Percentiles rank a stretch among this genome's conserved stretches.
Conservation (phyloP, 805 yeast genomes). For the Sugiyamaella chiloensis region DNA sequence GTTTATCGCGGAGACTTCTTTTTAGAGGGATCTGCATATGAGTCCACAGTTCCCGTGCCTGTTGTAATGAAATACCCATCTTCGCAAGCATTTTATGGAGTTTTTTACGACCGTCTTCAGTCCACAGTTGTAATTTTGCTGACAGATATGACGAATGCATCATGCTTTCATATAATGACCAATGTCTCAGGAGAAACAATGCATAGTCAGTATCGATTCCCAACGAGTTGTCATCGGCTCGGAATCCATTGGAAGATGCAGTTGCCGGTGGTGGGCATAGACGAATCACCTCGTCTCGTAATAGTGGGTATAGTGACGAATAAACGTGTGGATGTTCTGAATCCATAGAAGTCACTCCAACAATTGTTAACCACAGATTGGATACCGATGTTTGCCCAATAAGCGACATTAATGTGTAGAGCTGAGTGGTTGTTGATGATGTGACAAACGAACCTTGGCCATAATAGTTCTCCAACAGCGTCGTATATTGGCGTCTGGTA, state of each 20-base stretch:
- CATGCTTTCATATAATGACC: slow-evolving; percentile 90
- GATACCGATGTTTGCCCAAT: slow-evolving; percentile 75
- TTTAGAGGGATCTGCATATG: slow-evolving; percentile 83
- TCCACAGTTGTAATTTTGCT: slow-evolving; percentile 83
- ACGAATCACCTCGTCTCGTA: slow-evolving; percentile 80
- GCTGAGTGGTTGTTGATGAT: slow-evolving; percentile 72
- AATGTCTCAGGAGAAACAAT: slow-evolving; percentile 81
- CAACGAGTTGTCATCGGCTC: slow-evolving; percentile 39
- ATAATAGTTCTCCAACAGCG: slow-evolving; percentile 69
- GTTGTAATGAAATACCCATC: slow-evolving; percentile 88
- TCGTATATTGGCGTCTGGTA: slow-evolving; percentile 35
- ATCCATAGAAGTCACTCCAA: slow-evolving; percentile 84
- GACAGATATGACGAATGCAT: slow-evolving; percentile 88
- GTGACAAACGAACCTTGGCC: slow-evolving; percentile 75
- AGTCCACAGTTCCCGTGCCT: slow-evolving; percentile 90
- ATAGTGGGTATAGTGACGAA: slow-evolving; percentile 64
- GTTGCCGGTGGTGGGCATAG: slow-evolving; percentile 38
- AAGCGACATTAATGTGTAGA: slow-evolving; percentile 73
- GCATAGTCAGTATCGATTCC: slow-evolving; percentile 80
- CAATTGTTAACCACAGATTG: slow-evolving; percentile 79
- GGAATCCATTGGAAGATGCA: slow-evolving; percentile 12
- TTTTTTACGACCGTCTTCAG: slow-evolving; percentile 83
- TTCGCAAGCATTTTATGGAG: slow-evolving; percentile 89
- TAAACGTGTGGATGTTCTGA: slow-evolving; percentile 68
- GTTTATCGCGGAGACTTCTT: slow-evolving; percentile 63